Evolutionary conservation across 1,284 basidiomycete species (phyloP), one percentile per base, ranked within the genome.

Genomic region (Coniferiporia weirii): DNA sequence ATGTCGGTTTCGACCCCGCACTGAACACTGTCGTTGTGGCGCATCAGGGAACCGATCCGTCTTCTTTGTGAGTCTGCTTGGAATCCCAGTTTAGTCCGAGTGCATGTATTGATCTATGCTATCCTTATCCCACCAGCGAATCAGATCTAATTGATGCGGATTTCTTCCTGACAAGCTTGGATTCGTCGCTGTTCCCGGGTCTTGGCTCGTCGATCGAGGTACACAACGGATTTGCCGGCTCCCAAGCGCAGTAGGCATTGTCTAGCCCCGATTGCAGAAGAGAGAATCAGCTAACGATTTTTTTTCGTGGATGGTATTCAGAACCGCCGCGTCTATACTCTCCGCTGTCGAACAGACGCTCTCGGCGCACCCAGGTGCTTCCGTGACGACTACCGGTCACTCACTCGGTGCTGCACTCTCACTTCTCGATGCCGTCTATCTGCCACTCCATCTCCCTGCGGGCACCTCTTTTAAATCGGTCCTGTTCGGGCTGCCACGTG

Each of bases 401-500:
- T 84, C 82, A 0, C 73, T 84, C 19, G 75, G 75, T 15, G 83
- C 75, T 27, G 82, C 83, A 0, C 68, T 86, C 52, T 70, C 82
- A 1, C 70, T 82, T 1, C 70, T 87, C 3, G 76, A 79, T 48
- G 68, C 72, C 0, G 67, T 76, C 17, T 78, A 70, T 63, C 70
- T 79, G 15, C 68, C 66, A 1, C 59, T 72, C 8, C 66, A 72
- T 27, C 67, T 79, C 4, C 72, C 76, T 2, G 44, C 67, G 0
- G 64, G 63, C 32, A 73, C 69, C 4, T 58, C 63, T 1, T 66
- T 77, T 63, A 64, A 65, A 34, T 67, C 67, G 7, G 68, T 82
- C 44, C 70, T 72, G 0, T 84, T 80, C 61, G 82, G 81, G 20
- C 73, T 84, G 68, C 86, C 86, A 17, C 76, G 85, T 44, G 84